Base-by-base conservation (phyloP, 805 yeast species). In the Starmerella cellae region DNA sequence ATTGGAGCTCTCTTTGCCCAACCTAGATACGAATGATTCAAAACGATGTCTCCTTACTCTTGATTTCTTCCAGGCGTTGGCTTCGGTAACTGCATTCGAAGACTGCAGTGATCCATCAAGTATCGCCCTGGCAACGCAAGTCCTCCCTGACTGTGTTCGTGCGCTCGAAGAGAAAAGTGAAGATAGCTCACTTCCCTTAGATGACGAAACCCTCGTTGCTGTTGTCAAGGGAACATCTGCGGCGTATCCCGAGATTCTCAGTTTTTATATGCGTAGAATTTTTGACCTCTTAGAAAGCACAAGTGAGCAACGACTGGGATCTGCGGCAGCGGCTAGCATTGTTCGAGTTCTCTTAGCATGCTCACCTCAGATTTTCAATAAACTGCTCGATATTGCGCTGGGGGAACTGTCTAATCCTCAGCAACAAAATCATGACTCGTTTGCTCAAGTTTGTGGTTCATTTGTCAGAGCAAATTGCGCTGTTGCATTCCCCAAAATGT, bases 21-120 rank as follows among this genome's bases (percentile, higher is more conserved):
- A 91, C 24, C 75, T 91, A 23, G 97, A 91, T 57, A 73, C 87
- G 0, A 91, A 87, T 57, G 98, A 91, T 59, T 68, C 84, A 38
- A 68, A 67, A 13, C 74, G 87, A 55, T 78, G 95, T 0, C 67
- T 76, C 14, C 70, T 74, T 39, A 71, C 94, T 0, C 61, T 87
- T 32, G 72, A 77, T 44, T 69, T 81, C 17, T 70, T 91, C 42
- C 79, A 82, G 10, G 67, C 82, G 0, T 71, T 79, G 20, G 77
- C 84, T 0, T 66, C 79, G 5, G 79, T 77, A 43, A 72, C 81
- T 2, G 95, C 95, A 1, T 67, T 85, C 47, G 64, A 66, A 23
- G 83, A 80, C 52, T 54, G 82, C 8, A 45, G 53, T 71, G 9
- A 63, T 14, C 38, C 34, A 3, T 38, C 20, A 2, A 37, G 36